These are phyloP conservation scores for Sugiyamaella chiloensis DNA, from an alignment of 805 yeast genomes.

Conservation along the genomic window DNA sequence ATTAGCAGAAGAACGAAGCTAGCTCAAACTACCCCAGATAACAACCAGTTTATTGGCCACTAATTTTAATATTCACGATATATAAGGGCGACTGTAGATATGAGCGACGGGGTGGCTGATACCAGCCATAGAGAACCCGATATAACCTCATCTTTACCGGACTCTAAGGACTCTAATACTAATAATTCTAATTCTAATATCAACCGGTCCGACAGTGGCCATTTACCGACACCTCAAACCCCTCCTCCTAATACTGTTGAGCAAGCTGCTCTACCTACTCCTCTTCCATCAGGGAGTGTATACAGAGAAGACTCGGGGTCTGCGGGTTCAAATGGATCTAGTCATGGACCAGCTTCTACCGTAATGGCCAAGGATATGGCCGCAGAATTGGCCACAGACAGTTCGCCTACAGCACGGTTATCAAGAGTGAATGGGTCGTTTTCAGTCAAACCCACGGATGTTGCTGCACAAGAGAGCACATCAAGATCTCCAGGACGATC, in stretches of 20 bases:
- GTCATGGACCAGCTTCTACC: neutral
- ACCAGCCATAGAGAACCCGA: too few relatives aligned
- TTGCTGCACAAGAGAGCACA: neutral
- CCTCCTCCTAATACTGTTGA: conserved; percentile 8
- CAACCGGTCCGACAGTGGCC: too few relatives aligned
- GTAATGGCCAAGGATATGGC: too few relatives aligned
- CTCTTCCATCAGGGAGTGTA: conserved; percentile 21
- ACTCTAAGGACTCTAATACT: too few relatives aligned
- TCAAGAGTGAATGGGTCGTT: neutral
- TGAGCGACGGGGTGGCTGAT: too few relatives aligned
- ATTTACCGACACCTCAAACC: neutral
- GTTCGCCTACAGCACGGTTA: neutral
- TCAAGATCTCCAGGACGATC: neutral
- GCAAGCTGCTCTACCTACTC: conserved; percentile 18
- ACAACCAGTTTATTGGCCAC: too few relatives aligned
- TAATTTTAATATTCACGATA: too few relatives aligned
- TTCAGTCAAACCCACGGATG: neutral
- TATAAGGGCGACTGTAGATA: too few relatives aligned
- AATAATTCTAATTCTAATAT: too few relatives aligned
- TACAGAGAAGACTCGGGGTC: conserved; percentile 5
- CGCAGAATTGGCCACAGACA: neutral
- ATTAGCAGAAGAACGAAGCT: too few relatives aligned
- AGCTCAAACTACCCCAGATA: too few relatives aligned
- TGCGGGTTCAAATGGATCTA: neutral
- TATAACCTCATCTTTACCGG: too few relatives aligned